phyloP scores from a whole-genome alignment of 208 protist species.

The Crithidia expoeki region DNA sequence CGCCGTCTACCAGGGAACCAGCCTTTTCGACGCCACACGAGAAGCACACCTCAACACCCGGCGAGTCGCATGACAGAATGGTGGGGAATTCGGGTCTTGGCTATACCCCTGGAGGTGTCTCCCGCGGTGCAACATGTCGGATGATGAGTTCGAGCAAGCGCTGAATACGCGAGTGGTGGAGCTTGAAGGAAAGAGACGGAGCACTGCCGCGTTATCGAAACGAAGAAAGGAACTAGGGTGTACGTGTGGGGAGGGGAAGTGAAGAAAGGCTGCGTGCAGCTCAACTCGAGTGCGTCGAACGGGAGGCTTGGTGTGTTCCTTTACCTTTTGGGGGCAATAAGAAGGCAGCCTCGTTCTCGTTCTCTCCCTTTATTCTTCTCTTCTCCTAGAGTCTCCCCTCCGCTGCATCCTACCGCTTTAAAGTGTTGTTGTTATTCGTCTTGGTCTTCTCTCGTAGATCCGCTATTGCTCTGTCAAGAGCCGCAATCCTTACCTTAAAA shows the following conservation, averaged over 20 bases:
- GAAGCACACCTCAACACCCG: slow-evolving; percentile 7
- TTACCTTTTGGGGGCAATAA: too few relatives aligned
- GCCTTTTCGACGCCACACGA: slow-evolving; percentile 6
- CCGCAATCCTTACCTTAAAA: not conserved
- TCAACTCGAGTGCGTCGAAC: too few relatives aligned
- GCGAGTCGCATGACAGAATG: slow-evolving; percentile 22
- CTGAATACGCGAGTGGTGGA: slow-evolving; percentile 2
- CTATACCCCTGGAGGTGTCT: slow-evolving; percentile 13
- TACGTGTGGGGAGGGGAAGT: not conserved
- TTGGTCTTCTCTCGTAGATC: too few relatives aligned
- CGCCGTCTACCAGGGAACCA: not conserved
- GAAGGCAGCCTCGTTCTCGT: too few relatives aligned
- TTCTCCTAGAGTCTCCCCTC: not conserved
- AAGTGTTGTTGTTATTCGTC: too few relatives aligned
- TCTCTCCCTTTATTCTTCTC: slow-evolving; percentile 7
- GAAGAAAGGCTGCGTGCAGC: not conserved
- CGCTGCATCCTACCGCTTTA: too few relatives aligned
- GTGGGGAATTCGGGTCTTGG: slow-evolving; percentile 4
- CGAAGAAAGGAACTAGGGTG: not conserved
- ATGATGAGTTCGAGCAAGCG: slow-evolving; percentile 13
- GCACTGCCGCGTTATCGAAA: not conserved
- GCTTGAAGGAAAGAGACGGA: slow-evolving; percentile 14
- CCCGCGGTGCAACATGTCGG: slow-evolving; percentile 24
- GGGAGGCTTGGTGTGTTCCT: too few relatives aligned
- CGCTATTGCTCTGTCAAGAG: too few relatives aligned